Evolutionary conservation across 192 early-diverging fungal species (phyloP), one percentile per base, ranked within the genome.

Genomic region (Lunasporangiospora selenospora): DNA sequence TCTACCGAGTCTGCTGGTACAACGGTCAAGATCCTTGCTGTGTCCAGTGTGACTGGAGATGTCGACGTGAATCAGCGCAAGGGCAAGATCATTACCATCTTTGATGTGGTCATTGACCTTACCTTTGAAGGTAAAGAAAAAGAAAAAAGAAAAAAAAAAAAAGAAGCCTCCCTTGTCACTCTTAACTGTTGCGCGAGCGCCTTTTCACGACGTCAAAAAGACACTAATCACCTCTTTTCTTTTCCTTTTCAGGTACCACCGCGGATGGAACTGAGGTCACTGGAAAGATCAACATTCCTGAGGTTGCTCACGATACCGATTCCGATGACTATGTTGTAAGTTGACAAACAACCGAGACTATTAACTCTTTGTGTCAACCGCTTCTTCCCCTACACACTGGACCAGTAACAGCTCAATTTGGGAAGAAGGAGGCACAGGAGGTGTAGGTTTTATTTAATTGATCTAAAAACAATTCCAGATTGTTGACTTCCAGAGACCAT

Each of bases 61-160:
- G 91, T 87, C 9, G 93, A 97, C 43, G 79, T 99, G 61, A 97
- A 95, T 80, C 92, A 95, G 79, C 87, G 97, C 62, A 99, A 99
- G 77, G 95, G 95, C 31, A 93, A 94, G 75, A 80, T 99, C 36
- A 94, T 99, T 44, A 91, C 94, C 41, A 94, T 99, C 65, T 97
- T 85, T 79, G 97, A 97, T 60, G 79, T 99, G 11, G 81, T 80
- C 23, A 73, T 99, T 67, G 91, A 86, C 32, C 52, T 93, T 19
- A 73, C 80, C 21, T 99, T 95, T 91, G 58, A 71, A 41, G 87
- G 85, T 83, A 81, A 34, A 9, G 43, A 24, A 3, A 10, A n/a
- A 30, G 12, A 4, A 43, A 13, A 23, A 8, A 16, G 5, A 0
- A 43, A n/a, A 2, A 6, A 30, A 33, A 23, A 34, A 8, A 5